Percentiles rank a stretch among this genome's conserved stretches.
These are phyloP conservation scores for Xylaria sp. DNA, from an alignment of 2,329 filamentous ascomycete species.

Conservation along the genomic window DNA sequence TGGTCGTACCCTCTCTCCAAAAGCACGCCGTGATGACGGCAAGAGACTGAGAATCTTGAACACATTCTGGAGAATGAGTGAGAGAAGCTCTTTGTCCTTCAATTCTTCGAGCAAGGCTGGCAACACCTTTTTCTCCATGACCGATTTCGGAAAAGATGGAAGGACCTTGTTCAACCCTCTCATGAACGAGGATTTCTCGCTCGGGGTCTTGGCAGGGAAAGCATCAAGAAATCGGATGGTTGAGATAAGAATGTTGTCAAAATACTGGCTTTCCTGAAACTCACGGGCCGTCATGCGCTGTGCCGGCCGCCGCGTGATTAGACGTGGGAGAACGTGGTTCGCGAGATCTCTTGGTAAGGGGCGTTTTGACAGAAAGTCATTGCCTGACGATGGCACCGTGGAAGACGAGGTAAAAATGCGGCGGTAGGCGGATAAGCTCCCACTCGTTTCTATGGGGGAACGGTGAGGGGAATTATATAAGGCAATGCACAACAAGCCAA, in stretches of 20 bases:
- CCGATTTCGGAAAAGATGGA: slow-evolving; percentile 88
- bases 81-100: slow-evolving; percentile 87
- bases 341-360: slow-evolving; percentile 80
- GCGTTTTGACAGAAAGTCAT: slow-evolving; percentile 83
- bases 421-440: slow-evolving; percentile 84
- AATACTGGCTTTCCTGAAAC: slow-evolving; percentile 94
- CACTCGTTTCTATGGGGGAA: slow-evolving; percentile 83
- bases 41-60: slow-evolving; percentile 87
- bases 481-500: slow-evolving; percentile 86
- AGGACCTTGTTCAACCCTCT: slow-evolving; percentile 85
- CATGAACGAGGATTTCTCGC: slow-evolving; percentile 91
- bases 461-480: slow-evolving; percentile 93
- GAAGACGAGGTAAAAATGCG: slow-evolving; percentile 80
- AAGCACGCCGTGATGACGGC: slow-evolving; percentile 76
- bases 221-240: slow-evolving; percentile 94
- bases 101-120: slow-evolving; percentile 89
- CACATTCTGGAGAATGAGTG: slow-evolving; percentile 85
- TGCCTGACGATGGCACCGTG: slow-evolving; percentile 76
- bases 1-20: slow-evolving; percentile 86
- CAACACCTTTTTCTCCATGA: slow-evolving; percentile 93
- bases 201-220: slow-evolving; percentile 87
- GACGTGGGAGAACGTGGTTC: slow-evolving; percentile 75
- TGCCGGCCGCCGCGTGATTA: slow-evolving; percentile 86
- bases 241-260: slow-evolving; percentile 95
- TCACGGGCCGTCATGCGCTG: slow-evolving; percentile 86